A percentile compares a stretch with the other conserved stretches of the same genome.
Evolutionary conservation across 2,329 filamentous ascomycete genomes (phyloP).

Genomic region (Fusarium lateritium): DNA sequence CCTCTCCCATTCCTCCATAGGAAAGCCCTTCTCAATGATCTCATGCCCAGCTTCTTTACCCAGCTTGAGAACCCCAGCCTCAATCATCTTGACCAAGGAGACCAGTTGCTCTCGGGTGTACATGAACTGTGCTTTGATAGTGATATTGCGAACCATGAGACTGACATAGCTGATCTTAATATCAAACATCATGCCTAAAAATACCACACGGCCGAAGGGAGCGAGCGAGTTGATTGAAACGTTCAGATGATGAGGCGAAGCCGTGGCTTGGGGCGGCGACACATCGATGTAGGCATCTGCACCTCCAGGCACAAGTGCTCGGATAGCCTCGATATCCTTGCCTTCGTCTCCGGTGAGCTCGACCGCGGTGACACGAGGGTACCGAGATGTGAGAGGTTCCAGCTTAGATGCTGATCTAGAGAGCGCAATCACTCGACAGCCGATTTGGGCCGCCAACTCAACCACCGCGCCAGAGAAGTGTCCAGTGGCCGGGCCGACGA

Average conservation of each 20-base stretch:
- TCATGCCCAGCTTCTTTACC: conserved; percentile 33
- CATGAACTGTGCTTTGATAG: conserved; percentile 33
- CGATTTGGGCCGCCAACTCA: conserved; percentile 36
- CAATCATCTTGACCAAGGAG: conserved; percentile 33
- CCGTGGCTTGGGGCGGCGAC: conserved; percentile 30
- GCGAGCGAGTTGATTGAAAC: conserved; percentile 11
- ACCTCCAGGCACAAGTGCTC: not conserved
- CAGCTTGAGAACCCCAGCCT: conserved; percentile 28
- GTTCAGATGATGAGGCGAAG: conserved; percentile 17
- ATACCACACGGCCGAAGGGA: not conserved
- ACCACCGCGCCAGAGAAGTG: conserved; percentile 39
- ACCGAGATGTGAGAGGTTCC: conserved; percentile 10
- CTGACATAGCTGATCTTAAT: conserved; percentile 31
- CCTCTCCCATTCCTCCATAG: conserved; percentile 33
- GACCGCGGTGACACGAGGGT: conserved; percentile 12
- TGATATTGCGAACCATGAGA: conserved; percentile 27
- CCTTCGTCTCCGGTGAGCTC: conserved; percentile 28
- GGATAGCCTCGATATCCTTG: conserved; percentile 11
- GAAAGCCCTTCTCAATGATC: conserved; percentile 14
- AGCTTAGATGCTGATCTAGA: conserved; percentile 23
- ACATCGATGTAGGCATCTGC: conserved; percentile 37
- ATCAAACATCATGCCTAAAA: conserved; percentile 30
- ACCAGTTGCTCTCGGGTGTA: conserved; percentile 26
- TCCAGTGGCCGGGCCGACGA: conserved; percentile 35
- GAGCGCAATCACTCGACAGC: conserved; percentile 38